Conservation (phyloP, 1,284 basidiomycete species). For the Pseudozyma sp. region DNA sequence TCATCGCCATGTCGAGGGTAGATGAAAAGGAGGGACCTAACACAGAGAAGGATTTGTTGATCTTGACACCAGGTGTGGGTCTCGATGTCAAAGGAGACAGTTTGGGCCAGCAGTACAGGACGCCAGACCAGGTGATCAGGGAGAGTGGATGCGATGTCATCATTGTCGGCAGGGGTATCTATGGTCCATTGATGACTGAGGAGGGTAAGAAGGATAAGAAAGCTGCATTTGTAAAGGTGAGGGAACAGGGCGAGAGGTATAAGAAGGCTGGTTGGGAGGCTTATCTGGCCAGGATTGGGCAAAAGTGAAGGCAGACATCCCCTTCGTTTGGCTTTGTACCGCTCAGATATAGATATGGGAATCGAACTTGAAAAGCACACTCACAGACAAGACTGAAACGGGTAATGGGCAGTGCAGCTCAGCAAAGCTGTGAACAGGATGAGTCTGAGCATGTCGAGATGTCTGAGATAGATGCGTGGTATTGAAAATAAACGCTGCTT, state of each 20-base stretch:
- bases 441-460: not conserved
- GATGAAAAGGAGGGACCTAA: slow-evolving; percentile 71
- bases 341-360: too few relatives aligned
- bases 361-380: too few relatives aligned
- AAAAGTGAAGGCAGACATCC: slow-evolving; percentile 10
- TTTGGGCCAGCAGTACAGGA: slow-evolving; percentile 96
- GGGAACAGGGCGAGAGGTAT: slow-evolving; percentile 83
- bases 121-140: slow-evolving; percentile 84
- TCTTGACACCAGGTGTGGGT: slow-evolving; percentile 93
- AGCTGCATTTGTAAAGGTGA: slow-evolving; percentile 72
- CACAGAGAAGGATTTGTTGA: slow-evolving; percentile 79
- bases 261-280: slow-evolving; percentile 89
- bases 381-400: too few relatives aligned
- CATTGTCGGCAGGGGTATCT: slow-evolving; percentile 96
- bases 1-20: slow-evolving; percentile 79
- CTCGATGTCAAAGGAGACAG: slow-evolving; percentile 84
- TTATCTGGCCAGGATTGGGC: slow-evolving; percentile 74
- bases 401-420: too few relatives aligned
- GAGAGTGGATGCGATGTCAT: slow-evolving; percentile 95
- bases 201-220: slow-evolving; percentile 72
- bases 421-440: not conserved
- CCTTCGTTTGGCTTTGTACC: not conserved
- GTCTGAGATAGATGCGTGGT: not conserved
- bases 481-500: too few relatives aligned
- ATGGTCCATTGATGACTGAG: slow-evolving; percentile 73